Base-by-base conservation (phyloP, 2,329 filamentous ascomycete genomes). In the Sporothrix phasma region DNA sequence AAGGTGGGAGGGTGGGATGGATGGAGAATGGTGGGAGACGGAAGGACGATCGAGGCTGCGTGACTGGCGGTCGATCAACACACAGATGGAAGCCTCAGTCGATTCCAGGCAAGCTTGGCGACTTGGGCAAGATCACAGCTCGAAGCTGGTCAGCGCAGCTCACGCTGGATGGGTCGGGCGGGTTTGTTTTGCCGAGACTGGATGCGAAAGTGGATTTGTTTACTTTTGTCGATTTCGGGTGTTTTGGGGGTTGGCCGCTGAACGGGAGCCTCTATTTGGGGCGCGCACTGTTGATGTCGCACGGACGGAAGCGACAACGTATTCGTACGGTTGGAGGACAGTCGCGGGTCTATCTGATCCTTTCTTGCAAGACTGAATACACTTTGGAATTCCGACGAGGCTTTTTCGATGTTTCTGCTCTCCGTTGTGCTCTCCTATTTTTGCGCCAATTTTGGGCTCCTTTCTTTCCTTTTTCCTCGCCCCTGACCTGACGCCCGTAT, bases 151-250 rank as follows among this genome's bases (percentile, higher is more conserved):
- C 51, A 56, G 51, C 51, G 11, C 31, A 56, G n/a, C 19, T 39
- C 51, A 31, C 31, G 31, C 51, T 39, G 51, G 7, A 39, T 8
- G 26, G 7, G 19, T 15, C 31, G n/a, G 24, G 39, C 24, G 24
- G 39, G 56, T 59, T 62, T 62, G 63, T 62, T 62, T 26, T 62
- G 41, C 22, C 24, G 34, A 19, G 51, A 24, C 58, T 17, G 43
- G 51, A 46, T 24, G 51, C 34, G 29, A 34, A 61, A 54, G 61
- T 56, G 54, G 54, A 26, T 63, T 60, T 66, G 64, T 66, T 66
- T 66, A 66, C 64, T 65, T 65, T 65, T 60, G 61, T 65, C 64
- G 41, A 10, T 65, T 65, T 65, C 37, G 61, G 61, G 61, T 31
- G 45, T 56, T 39, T 46, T 29, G 39, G 49, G 19, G 45, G 45